phyloP scores from a whole-genome alignment of 2,329 filamentous ascomycete genomes.

The Rhinocladiella mackenziei region DNA sequence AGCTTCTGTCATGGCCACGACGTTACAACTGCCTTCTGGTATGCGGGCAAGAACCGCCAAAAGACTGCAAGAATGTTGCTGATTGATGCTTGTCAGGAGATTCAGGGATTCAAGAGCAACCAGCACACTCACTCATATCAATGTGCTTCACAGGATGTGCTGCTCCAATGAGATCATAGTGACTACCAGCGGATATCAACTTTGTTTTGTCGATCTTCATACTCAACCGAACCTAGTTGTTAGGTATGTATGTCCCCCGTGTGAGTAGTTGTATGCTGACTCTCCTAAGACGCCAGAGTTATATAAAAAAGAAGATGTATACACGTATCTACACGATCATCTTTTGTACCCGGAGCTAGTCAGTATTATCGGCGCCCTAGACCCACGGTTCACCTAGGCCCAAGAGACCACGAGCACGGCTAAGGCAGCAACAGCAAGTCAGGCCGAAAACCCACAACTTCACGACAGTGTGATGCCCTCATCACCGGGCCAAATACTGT shows the following conservation, averaged over 20 bases:
- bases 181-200: not conserved
- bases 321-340: not conserved
- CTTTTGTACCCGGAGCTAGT: constrained; percentile 1
- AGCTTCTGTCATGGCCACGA: not conserved
- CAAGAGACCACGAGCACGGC: not conserved
- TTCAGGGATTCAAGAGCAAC: not conserved
- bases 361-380: not conserved
- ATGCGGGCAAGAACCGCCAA: not conserved
- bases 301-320: constrained; percentile 2
- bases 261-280: not conserved
- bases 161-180: constrained; percentile 4
- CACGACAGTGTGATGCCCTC: not conserved
- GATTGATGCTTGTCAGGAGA: constrained; percentile 1
- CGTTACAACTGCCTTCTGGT: not conserved
- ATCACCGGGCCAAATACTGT: not conserved
- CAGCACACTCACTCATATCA: not conserved
- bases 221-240: not conserved
- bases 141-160: not conserved
- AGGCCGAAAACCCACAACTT: not conserved
- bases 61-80: not conserved
- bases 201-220: constrained; percentile 1
- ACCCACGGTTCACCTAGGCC: not conserved
- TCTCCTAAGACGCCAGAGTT: not conserved
- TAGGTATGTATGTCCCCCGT: not conserved
- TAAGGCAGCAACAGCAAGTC: not conserved